Evolutionary conservation across 441 rosid genomes (phyloP).

Genomic region (Macaranga tanarius): DNA sequence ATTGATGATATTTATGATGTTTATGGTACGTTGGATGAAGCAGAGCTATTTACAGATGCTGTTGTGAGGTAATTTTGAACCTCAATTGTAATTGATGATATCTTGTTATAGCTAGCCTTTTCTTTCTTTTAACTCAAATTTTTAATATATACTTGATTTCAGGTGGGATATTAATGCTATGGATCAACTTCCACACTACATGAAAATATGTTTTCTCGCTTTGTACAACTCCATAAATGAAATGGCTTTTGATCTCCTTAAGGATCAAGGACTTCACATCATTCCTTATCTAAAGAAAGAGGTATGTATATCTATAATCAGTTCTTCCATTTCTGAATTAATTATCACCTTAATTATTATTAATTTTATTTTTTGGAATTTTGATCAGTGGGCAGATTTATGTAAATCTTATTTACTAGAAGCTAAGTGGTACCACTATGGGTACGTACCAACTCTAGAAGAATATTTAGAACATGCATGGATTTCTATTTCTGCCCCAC

Average conservation of each 20-base stretch:
- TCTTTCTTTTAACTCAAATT: too few species aligned
- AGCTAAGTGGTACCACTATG: slow-evolving; percentile 19
- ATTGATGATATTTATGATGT: slow-evolving; percentile 27
- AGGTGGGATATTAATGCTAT: slow-evolving; percentile 32
- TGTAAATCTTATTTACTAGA: slow-evolving; percentile 16
- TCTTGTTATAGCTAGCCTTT: too few species aligned
- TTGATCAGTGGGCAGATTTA: slow-evolving; percentile 21
- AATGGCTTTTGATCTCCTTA: slow-evolving; percentile 16
- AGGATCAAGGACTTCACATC: slow-evolving; percentile 14
- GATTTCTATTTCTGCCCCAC: slow-evolving; percentile 4
- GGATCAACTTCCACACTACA: slow-evolving; percentile 32
- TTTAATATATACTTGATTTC: neutral
- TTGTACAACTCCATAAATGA: slow-evolving; percentile 25
- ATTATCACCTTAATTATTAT: neutral
- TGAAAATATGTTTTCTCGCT: slow-evolving; percentile 27
- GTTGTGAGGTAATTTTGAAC: slow-evolving; percentile 25
- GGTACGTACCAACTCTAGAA: slow-evolving; percentile 11
- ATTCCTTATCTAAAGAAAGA: slow-evolving; percentile 7
- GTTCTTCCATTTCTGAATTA: too few species aligned
- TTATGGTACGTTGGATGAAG: slow-evolving; percentile 22
- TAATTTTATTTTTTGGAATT: neutral
- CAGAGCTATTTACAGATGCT: slow-evolving; percentile 13
- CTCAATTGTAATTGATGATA: too few species aligned
- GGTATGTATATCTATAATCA: neutral
- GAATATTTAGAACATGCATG: slow-evolving; percentile 23